Evolutionary conservation across 75 land plant species (phyloP), one percentile per base, ranked within the genome.

Genomic region (Gnetum montanum): DNA sequence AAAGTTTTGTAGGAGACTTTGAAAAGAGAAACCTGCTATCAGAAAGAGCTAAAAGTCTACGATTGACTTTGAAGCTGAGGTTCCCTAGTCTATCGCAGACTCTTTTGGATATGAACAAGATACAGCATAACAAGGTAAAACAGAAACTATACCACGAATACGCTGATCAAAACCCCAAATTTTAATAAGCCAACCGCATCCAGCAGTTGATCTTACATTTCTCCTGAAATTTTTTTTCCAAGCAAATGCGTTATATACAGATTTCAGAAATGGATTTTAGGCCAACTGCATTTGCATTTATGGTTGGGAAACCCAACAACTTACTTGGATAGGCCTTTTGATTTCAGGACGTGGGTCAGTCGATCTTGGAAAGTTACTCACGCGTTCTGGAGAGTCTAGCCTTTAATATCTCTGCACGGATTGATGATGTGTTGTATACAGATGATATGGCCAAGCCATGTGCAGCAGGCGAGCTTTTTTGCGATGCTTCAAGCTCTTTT

Each of bases 261-360:
- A 4, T 18, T 31, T 35, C 16, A 48, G 46, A n/a, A n/a, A n/a
- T n/a, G n/a, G n/a, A n/a, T n/a, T n/a, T n/a, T n/a, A n/a, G n/a
- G n/a, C n/a, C n/a, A n/a, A n/a, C n/a, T n/a, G n/a, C n/a, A n/a
- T n/a, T n/a, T n/a, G n/a, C n/a, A n/a, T n/a, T n/a, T n/a, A n/a
- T n/a, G n/a, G n/a, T n/a, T n/a, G n/a, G n/a, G n/a, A n/a, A n/a
- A n/a, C n/a, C n/a, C n/a, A n/a, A n/a, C n/a, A n/a, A n/a, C n/a
- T n/a, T n/a, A n/a, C n/a, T n/a, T n/a, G n/a, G n/a, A n/a, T n/a
- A n/a, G n/a, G n/a, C n/a, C n/a, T n/a, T n/a, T n/a, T n/a, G n/a
- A n/a, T 68, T 60, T 57, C 82, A 94, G 98, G 98, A 94, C 77
- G 91, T 94, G 2, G 98, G 98, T 6, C 96, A 94, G 33, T 77